phyloP scores from a whole-genome alignment of 495 filamentous ascomycete species.

The Penicillium cosmopolitanum region DNA sequence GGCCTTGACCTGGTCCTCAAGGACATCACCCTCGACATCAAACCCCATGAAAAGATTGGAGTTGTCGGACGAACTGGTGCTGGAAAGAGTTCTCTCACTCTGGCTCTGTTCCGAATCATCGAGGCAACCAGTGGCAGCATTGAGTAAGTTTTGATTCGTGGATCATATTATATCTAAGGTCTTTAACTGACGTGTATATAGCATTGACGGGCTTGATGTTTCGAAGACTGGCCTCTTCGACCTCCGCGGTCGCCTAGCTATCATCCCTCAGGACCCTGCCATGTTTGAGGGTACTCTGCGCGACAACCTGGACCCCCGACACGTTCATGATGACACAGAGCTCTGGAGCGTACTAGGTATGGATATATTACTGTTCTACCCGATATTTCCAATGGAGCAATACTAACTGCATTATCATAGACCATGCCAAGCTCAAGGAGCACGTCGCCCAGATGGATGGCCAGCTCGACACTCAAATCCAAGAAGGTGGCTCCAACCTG shows the following conservation, averaged over 20 bases:
- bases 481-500: conserved; percentile 82
- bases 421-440: conserved; percentile 91
- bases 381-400: not conserved
- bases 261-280: conserved; percentile 97
- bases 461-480: conserved; percentile 83
- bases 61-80: conserved; percentile 96
- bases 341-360: conserved; percentile 94
- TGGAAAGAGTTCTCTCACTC: conserved; percentile 92
- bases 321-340: conserved; percentile 96
- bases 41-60: conserved; percentile 95
- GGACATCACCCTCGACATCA: conserved; percentile 87
- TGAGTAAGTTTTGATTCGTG: conserved; percentile 39
- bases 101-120: conserved; percentile 95
- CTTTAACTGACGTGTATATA: conserved; percentile 28
- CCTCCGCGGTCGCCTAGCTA: conserved; percentile 86
- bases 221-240: conserved; percentile 89
- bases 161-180: not conserved
- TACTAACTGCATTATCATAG: conserved; percentile 43
- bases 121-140: conserved; percentile 81
- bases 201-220: conserved; percentile 87
- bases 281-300: conserved; percentile 95
- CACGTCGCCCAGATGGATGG: conserved; percentile 88
- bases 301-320: conserved; percentile 94
- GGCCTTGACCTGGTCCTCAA: conserved; percentile 91
- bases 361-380: conserved; percentile 30